Conservation (phyloP, 306 rosid species). For the Corylus avellana region DNA sequence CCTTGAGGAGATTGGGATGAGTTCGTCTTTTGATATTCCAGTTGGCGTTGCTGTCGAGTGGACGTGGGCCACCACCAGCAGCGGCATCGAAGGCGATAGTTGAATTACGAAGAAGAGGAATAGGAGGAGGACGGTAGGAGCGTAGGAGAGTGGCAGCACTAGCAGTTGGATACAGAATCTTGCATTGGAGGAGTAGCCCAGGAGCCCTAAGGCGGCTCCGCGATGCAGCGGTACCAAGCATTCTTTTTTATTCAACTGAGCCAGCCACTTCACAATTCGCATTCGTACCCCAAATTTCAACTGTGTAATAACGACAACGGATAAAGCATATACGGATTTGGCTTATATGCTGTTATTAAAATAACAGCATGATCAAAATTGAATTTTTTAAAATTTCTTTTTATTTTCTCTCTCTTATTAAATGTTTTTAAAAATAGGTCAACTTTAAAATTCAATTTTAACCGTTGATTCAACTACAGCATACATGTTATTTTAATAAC, state of each 20-base stretch:
- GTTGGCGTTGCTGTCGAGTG: background rate
- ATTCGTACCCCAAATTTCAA: too few relatives aligned
- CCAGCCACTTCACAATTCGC: background rate
- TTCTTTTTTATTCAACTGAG: constrained; percentile 1
- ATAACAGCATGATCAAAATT: too few relatives aligned
- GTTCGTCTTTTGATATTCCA: constrained; percentile 6
- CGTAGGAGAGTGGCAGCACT: background rate
- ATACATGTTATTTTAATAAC: too few relatives aligned
- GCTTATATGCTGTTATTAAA: too few relatives aligned
- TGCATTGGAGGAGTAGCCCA: constrained; percentile 25
- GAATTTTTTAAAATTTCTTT: too few relatives aligned
- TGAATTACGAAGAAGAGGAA: background rate
- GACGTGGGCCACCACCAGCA: background rate
- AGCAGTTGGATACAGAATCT: background rate
- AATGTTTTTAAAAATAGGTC: too few relatives aligned
- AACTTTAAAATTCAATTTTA: too few relatives aligned
- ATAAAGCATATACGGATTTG: too few relatives aligned
- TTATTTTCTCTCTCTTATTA: too few relatives aligned
- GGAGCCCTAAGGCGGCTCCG: constrained; percentile 31
- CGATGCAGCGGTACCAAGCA: constrained; percentile 42
- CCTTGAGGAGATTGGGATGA: constrained; percentile 25
- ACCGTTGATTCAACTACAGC: too few relatives aligned
- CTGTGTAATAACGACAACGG: too few relatives aligned
- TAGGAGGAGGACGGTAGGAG: background rate
- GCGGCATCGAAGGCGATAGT: background rate